Conservation (phyloP, 2,329 filamentous ascomycete genomes). For the Pezicula radicicola region DNA sequence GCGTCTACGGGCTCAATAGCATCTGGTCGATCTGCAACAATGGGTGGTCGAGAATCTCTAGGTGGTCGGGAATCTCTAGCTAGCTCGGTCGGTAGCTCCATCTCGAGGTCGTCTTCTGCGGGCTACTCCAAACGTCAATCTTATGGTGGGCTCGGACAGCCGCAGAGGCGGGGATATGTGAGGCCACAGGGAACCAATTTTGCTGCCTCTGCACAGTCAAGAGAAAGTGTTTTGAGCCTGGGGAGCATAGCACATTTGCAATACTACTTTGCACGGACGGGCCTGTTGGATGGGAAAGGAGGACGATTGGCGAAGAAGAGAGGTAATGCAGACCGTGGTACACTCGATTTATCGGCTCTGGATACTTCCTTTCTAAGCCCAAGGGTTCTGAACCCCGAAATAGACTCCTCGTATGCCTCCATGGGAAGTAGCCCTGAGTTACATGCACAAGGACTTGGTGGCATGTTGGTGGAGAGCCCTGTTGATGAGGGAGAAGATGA, state of each 20-base stretch:
- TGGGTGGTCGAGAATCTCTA: constrained; percentile 48
- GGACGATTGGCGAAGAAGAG: constrained; percentile 77
- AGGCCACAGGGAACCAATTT: constrained; percentile 54
- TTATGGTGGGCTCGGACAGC: constrained; percentile 31
- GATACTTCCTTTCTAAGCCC: constrained; percentile 41
- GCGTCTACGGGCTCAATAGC: constrained; percentile 45
- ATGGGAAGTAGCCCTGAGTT: constrained; percentile 58
- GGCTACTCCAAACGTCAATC: constrained; percentile 47
- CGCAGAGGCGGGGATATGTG: constrained; percentile 36
- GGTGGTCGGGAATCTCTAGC: constrained; percentile 51
- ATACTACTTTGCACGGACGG: constrained; percentile 96
- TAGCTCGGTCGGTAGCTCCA: constrained; percentile 46
- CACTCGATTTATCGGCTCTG: constrained; percentile 55
- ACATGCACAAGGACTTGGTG: constrained; percentile 28
- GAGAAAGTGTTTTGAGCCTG: constrained; percentile 93
- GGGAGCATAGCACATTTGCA: constrained; percentile 97
- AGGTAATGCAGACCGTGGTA: constrained; percentile 43
- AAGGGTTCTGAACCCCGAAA: constrained; percentile 42
- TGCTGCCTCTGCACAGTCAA: constrained; percentile 81
- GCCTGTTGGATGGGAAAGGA: constrained; percentile 88
- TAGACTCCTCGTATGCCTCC: constrained; percentile 58
- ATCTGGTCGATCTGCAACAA: constrained; percentile 38
- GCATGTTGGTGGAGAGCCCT: constrained; percentile 33
- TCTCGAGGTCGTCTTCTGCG: constrained; percentile 61
- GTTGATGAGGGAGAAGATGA: constrained; percentile 39